Evolutionary conservation across 805 yeast species (phyloP), one percentile per base, ranked within the genome.

Genomic region (Blastobotrys muscicola): DNA sequence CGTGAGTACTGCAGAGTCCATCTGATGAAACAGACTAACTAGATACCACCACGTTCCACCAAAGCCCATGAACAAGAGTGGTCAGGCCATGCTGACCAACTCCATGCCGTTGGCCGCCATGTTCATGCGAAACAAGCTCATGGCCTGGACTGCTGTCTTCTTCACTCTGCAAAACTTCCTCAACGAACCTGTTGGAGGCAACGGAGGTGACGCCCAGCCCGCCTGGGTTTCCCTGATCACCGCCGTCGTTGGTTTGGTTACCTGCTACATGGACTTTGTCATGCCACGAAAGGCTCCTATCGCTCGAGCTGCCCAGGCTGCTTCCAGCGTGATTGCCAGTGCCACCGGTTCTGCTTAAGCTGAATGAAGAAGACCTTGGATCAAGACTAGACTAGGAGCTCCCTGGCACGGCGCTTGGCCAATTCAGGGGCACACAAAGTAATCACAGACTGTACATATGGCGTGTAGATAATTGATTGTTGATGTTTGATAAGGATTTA

Each of bases 41-140:
- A 57, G 48, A 23, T 45, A 38, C 49, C 40, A 42, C 45, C 56
- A 50, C 29, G 40, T 33, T 10, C 41, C 54, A 2, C 41, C 31
- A 35, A 50, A 50, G 41, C 38, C 41, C 12, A 39, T 32, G 37
- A 39, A 43, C 33, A 45, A 52, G 10, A 29, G 57, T 3, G 26
- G 26, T 6, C 26, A 20, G 26, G 33, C 54, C 23, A 38, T 53
- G 45, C 44, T 61, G 44, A 44, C 59, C 42, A 50, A 49, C 46
- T 46, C 63, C 7, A 45, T 64, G 49, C 68, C 68, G 13, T 51
- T 64, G 53, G 62, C 61, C 11, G 68, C 66, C 43, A 64, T 64
- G 64, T 62, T 64, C 44, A 45, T 64, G 53, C 47, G 61, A 41
- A 61, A 65, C 45, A 59, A 59, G 52, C 41, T 62, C 43, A 49